Evolutionary conservation across 129 eudicot species (phyloP).

Genomic region (Dittrichia graveolens): DNA sequence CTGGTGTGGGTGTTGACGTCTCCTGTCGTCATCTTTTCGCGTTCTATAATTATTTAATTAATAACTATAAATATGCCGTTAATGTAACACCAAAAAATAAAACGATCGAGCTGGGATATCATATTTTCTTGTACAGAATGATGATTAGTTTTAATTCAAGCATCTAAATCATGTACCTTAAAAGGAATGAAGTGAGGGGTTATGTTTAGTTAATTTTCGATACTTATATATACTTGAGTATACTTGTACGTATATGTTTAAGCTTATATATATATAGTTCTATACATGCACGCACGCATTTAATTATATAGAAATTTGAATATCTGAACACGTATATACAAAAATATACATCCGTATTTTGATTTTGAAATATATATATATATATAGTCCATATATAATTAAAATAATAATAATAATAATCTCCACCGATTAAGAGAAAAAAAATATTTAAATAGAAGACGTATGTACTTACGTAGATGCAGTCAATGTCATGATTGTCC

Average conservation of each 20-base stretch:
- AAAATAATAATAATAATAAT: too few species aligned
- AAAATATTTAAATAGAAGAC: too few species aligned
- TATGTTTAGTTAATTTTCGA: constrained; percentile 10
- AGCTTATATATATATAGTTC: constrained; percentile 5
- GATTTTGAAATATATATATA: neutral
- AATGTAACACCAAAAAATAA: too few species aligned
- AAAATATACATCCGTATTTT: constrained; percentile 17
- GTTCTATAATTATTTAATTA: too few species aligned
- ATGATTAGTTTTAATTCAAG: constrained; percentile 26
- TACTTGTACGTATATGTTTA: constrained; percentile 23
- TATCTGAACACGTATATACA: constrained; percentile 23
- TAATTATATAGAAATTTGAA: neutral
- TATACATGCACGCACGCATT: constrained; percentile 9
- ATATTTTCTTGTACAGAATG: neutral
- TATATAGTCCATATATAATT: too few species aligned
- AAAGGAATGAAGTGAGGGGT: constrained; percentile 29
- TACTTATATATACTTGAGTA: neutral
- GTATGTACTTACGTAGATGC: too few species aligned
- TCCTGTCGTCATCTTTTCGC: too few species aligned
- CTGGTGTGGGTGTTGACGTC: too few species aligned
- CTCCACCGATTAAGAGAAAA: too few species aligned
- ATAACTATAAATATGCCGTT: too few species aligned
- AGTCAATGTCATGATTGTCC: neutral
- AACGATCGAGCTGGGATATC: neutral
- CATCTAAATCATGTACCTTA: constrained; percentile 29